Conservation (phyloP, 257 asterid genomes). For the Cinchona pubescens region DNA sequence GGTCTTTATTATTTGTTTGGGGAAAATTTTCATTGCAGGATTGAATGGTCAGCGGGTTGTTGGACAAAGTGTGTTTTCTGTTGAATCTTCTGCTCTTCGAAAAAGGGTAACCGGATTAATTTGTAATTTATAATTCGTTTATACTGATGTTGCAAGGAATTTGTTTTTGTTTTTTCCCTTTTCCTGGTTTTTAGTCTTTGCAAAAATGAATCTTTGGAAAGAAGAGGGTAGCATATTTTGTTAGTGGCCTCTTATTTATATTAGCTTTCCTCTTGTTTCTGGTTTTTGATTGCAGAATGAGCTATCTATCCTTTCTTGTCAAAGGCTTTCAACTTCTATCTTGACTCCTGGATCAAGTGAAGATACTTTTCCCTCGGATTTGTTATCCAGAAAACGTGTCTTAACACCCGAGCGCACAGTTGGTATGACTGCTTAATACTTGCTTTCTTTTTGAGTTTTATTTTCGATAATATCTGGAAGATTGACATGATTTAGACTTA, state of each 20-base stretch:
- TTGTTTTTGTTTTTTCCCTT: background rate
- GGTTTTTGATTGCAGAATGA: conserved; percentile 34
- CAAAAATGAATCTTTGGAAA: background rate
- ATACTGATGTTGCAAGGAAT: background rate
- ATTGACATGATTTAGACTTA: background rate
- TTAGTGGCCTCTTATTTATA: conserved; percentile 9
- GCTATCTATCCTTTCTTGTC: conserved; percentile 27
- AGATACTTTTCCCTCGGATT: conserved; percentile 50
- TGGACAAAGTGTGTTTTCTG: conserved; percentile 19
- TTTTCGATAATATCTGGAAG: too few relatives aligned
- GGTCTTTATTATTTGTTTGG: background rate
- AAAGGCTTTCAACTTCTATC: conserved; percentile 49
- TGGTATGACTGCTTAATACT: conserved; percentile 39
- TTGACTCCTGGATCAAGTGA: conserved; percentile 62
- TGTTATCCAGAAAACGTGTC: conserved; percentile 46
- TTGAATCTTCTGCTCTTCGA: conserved; percentile 26
- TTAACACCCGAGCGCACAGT: conserved; percentile 52
- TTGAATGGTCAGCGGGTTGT: conserved; percentile 13
- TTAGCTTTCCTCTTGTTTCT: background rate
- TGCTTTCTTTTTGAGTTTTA: background rate
- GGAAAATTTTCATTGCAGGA: conserved; percentile 11
- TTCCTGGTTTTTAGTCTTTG: background rate
- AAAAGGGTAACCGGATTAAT: background rate
- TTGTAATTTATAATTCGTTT: background rate
- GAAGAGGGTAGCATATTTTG: background rate